These are phyloP conservation scores for Lepidium campestre DNA, from an alignment of 441 rosid species.

Conservation along the genomic window DNA sequence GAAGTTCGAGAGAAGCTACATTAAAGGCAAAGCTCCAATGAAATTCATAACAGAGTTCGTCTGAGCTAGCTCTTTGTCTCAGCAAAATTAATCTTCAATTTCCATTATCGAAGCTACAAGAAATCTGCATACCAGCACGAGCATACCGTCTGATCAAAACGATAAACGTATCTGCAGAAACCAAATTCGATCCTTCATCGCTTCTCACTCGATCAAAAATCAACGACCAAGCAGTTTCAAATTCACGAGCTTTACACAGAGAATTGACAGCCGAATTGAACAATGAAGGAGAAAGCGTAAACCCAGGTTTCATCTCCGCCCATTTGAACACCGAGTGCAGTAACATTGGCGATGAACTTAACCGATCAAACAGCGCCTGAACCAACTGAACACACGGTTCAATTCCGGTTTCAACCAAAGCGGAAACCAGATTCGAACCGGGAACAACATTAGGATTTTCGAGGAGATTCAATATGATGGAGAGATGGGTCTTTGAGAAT, in stretches of 20 bases:
- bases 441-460: conserved; percentile 35
- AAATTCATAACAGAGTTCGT: neutral
- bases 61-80: neutral
- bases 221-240: conserved; percentile 66
- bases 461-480: conserved; percentile 45
- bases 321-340: conserved; percentile 53
- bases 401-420: conserved; percentile 47
- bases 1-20: neutral
- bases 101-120: conserved; percentile 2
- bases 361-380: conserved; percentile 47
- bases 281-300: conserved; percentile 36
- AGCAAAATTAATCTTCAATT: neutral
- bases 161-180: conserved; percentile 56
- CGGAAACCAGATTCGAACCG: conserved; percentile 43
- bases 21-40: neutral
- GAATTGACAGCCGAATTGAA: conserved; percentile 44
- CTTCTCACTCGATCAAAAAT: conserved; percentile 43
- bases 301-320: conserved; percentile 65
- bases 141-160: conserved; percentile 73
- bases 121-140: conserved; percentile 55
- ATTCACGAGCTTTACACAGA: conserved; percentile 64
- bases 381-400: conserved; percentile 44
- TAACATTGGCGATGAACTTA: conserved; percentile 67
- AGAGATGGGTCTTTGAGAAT: conserved; percentile 38
- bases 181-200: conserved; percentile 30